Base-by-base conservation (phyloP, 1,284 basidiomycete genomes). In the Cryptococcus sp. region DNA sequence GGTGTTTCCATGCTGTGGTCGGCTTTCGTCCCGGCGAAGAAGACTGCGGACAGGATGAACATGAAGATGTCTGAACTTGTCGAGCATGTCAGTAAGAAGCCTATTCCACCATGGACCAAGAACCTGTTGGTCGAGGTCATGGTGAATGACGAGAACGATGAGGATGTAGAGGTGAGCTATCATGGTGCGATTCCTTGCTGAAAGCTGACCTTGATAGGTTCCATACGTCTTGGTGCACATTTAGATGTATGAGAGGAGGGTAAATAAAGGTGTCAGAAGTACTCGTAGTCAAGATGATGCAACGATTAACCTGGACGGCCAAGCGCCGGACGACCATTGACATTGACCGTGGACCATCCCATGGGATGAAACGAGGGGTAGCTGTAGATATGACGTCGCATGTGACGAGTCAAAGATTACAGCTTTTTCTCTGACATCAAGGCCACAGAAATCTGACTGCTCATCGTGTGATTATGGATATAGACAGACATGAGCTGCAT, bases 1-100 rank as follows among this genome's bases (percentile, higher is more conserved):
- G 94, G 93, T 50, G 93, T 97, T 36, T 95, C 91, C 67, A 96
- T 98, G 94, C 81, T 98, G 38, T 98, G 93, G 90, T 95, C 90
- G 60, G 86, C 88, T 38, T 98, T 94, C 74, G 83, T 90, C 55
- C 86, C 86, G 50, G 88, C 87, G 79, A 90, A 91, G 80, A 97
- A 96, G 86, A 80, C 70, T 14, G 85, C 90, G 49, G 93, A 96
- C 71, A 83, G 93, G 52, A 74, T 95, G 60, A 83, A 83, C 8
- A 89, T 96, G 89, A 87, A 83, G 68, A 92, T 98, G 79, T 89
- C 86, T 74, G 86, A 88, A 63, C 81, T 99, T 38, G 91, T 97
- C 14, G 93, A 97, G 77, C 83, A 84, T 56, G 93, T 99, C 49
- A 90, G 89, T 81, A 96, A 90, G 84, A 96, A 94, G 79, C 83